Conservation (phyloP, 768 basidiomycete genomes). For the Artomyces pyxidatus region DNA sequence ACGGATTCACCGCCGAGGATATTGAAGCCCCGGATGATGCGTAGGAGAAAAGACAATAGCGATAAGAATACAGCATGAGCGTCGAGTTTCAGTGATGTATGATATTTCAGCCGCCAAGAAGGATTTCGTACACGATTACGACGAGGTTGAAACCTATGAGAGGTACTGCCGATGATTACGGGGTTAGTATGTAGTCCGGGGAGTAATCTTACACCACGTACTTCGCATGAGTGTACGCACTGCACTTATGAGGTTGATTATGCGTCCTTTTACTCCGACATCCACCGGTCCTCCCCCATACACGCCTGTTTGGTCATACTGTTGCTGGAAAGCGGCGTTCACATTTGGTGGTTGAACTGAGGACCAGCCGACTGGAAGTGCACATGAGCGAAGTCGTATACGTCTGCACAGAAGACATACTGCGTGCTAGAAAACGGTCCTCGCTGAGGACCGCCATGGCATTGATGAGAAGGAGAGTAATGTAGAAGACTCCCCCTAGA, state of each 20-base stretch:
- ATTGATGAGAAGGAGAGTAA: conserved; percentile 82
- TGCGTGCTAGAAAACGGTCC: conserved; percentile 89
- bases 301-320: conserved; percentile 66
- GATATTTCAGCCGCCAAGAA: conserved; percentile 45
- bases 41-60: conserved; percentile 10
- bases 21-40: conserved; percentile 3
- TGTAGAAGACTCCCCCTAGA: conserved; percentile 75
- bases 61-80: conserved; percentile 8
- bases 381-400: conserved; percentile 16
- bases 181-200: too few relatives aligned
- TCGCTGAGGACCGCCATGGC: conserved; percentile 93
- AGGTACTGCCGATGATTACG: conserved; percentile 64
- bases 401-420: conserved; percentile 38
- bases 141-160: conserved; percentile 82
- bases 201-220: too few relatives aligned
- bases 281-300: conserved; percentile 48
- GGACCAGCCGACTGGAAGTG: conserved; percentile 77
- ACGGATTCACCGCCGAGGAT: conserved; percentile 24
- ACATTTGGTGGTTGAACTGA: conserved; percentile 51
- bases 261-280: conserved; percentile 69
- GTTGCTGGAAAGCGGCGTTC: conserved; percentile 52
- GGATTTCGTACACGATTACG: conserved; percentile 80
- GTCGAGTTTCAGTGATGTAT: conserved; percentile 1
- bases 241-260: conserved; percentile 90
- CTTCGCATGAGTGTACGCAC: conserved; percentile 96